Percentiles rank a stretch among this genome's conserved stretches.
These are phyloP conservation scores for Penicillium ochrochloron DNA, from an alignment of 495 filamentous ascomycete species.

Conservation along the genomic window DNA sequence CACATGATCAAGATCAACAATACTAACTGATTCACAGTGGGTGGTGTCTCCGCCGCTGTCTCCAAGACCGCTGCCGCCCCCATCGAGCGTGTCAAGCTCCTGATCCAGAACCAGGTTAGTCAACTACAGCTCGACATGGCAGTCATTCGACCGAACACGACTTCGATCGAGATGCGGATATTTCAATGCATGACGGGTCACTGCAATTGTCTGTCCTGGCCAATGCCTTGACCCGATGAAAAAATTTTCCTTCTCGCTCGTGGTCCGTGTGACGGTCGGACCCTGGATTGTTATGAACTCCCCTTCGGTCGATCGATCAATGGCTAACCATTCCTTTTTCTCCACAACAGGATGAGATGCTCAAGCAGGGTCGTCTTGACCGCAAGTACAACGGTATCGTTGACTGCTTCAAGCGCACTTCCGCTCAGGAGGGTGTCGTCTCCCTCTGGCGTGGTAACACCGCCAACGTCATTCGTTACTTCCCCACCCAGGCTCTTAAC, in stretches of 20 bases:
- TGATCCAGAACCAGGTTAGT: constrained; percentile 98
- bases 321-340: constrained; percentile 23
- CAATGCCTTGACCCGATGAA: constrained; percentile 5
- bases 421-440: constrained; percentile 74
- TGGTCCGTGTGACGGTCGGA: constrained; percentile 16
- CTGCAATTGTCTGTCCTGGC: neutral
- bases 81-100: constrained; percentile 99
- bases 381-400: constrained; percentile 91
- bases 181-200: neutral
- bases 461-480: constrained; percentile 99
- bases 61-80: constrained; percentile 99
- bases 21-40: constrained; percentile 68
- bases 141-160: neutral
- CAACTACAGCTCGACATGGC: constrained; percentile 12
- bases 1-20: constrained; percentile 5
- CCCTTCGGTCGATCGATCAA: neutral
- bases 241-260: constrained; percentile 16
- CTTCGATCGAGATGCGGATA: constrained; percentile 4
- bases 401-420: constrained; percentile 94
- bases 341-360: constrained; percentile 90
- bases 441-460: constrained; percentile 99
- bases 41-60: constrained; percentile 99
- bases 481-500: constrained; percentile 99
- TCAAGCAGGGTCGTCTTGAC: constrained; percentile 97
- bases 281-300: constrained; percentile 10